Percentiles rank a stretch among this genome's conserved stretches.
Conservation (phyloP, 225 moss, liverwort and hornwort genomes). For the Pseudoscleropodium purum region DNA sequence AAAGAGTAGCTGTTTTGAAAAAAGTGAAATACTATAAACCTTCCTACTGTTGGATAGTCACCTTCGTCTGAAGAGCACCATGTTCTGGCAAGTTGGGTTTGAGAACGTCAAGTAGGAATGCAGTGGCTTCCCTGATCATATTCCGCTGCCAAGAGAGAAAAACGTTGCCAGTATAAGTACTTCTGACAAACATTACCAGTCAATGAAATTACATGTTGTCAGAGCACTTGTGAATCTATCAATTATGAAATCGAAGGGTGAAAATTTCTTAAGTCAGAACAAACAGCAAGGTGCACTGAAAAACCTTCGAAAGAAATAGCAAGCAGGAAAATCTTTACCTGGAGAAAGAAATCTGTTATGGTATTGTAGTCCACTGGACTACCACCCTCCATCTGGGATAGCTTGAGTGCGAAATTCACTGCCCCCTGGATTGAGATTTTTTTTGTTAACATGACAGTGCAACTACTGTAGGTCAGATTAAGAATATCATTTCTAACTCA, state of each 20-base stretch:
- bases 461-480: background rate
- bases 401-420: slow-evolving; percentile 86
- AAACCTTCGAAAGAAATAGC: background rate
- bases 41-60: background rate
- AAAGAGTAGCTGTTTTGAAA: background rate
- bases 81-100: slow-evolving; percentile 92
- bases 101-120: slow-evolving; percentile 82
- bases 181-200: background rate
- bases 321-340: slow-evolving; percentile 3
- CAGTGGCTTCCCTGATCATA: slow-evolving; percentile 92
- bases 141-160: slow-evolving; percentile 57
- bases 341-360: slow-evolving; percentile 73
- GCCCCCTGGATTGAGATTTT: slow-evolving; percentile 47
- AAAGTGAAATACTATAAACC: background rate
- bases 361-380: slow-evolving; percentile 77
- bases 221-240: background rate
- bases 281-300: background rate
- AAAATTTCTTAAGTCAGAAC: background rate
- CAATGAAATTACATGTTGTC: background rate
- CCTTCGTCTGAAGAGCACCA: slow-evolving; percentile 87
- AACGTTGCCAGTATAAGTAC: background rate
- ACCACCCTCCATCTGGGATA: slow-evolving; percentile 83
- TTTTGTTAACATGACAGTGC: background rate
- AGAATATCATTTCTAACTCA: background rate
- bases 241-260: background rate